A percentile compares a stretch with the other conserved stretches of the same genome.
These are phyloP conservation scores for Oryza australiensis DNA, from an alignment of 176 grass and related monocot species.

Conservation along the genomic window DNA sequence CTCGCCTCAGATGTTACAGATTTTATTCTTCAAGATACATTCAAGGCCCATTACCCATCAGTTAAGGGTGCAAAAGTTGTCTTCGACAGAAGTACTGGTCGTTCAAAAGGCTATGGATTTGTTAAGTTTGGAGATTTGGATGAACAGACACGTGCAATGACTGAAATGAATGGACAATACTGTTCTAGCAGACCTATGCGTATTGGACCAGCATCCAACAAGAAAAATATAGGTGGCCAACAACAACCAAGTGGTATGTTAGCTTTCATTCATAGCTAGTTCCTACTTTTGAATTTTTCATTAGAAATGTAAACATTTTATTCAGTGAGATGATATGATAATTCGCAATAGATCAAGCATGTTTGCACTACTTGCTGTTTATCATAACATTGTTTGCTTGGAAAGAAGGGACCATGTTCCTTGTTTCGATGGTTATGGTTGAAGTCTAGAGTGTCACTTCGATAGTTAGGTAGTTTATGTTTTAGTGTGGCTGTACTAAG, in stretches of 20 bases:
- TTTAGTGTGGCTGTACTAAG: not conserved
- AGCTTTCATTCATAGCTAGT: not conserved
- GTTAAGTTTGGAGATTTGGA: conserved; percentile 63
- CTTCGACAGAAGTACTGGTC: conserved; percentile 51
- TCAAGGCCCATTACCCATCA: conserved; percentile 69
- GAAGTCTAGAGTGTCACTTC: not conserved
- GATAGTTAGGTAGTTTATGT: not conserved
- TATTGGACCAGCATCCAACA: conserved; percentile 64
- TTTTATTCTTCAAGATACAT: conserved; percentile 72
- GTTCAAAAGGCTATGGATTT: conserved; percentile 90
- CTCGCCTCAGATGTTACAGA: conserved; percentile 83
- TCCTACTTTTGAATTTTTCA: not conserved
- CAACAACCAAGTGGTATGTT: conserved; percentile 51
- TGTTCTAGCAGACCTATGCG: conserved; percentile 74
- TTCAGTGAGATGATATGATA: too few species aligned
- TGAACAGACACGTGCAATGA: conserved; percentile 75
- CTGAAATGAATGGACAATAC: conserved; percentile 82
- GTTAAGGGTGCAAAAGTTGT: conserved; percentile 84
- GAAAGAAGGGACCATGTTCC: not conserved
- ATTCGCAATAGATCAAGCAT: not conserved
- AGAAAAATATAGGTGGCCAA: conserved; percentile 40
- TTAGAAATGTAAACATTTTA: conserved; percentile 9
- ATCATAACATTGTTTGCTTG: not conserved
- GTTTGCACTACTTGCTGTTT: not conserved
- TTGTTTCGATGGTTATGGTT: not conserved